A percentile compares a stretch with the other conserved stretches of the same genome.
Evolutionary conservation across 768 basidiomycete species (phyloP).

Genomic region (Lactifluus echinatus): DNA sequence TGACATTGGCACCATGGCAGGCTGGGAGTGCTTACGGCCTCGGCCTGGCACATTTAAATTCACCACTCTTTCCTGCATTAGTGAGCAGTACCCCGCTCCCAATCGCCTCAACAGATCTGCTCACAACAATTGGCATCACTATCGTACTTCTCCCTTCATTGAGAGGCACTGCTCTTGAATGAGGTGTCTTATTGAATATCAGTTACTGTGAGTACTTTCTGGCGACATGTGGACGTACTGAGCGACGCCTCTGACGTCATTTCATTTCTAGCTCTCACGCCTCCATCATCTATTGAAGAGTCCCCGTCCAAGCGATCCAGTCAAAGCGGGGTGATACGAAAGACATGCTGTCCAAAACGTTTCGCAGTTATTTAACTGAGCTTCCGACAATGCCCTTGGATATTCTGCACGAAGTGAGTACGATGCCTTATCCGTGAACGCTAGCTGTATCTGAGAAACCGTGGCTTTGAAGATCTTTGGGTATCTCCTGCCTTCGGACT

Average conservation of each 20-base stretch:
- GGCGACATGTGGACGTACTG: background rate
- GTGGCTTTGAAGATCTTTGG: constrained; percentile 23
- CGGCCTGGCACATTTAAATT: too few species aligned
- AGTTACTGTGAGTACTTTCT: background rate
- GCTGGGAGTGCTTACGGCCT: too few species aligned
- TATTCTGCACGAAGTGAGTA: constrained; percentile 24
- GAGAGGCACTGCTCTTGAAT: too few species aligned
- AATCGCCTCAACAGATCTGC: too few species aligned
- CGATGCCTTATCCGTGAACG: background rate
- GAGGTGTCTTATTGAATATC: too few species aligned
- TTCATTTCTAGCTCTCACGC: background rate
- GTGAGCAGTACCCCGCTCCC: too few species aligned
- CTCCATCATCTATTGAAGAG: background rate
- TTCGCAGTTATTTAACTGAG: constrained; percentile 7
- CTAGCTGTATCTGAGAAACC: background rate
- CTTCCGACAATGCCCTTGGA: constrained; percentile 24
- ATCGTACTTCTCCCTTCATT: too few species aligned
- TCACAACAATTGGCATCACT: too few species aligned
- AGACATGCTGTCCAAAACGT: background rate
- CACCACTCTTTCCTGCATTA: too few species aligned
- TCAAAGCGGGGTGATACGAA: background rate
- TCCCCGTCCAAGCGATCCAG: background rate
- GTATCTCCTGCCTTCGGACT: constrained; percentile 27
- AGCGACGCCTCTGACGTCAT: background rate
- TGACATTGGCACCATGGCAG: too few species aligned